These are phyloP conservation scores for Cutaneotrichosporon sp. DNA, from an alignment of 1,284 basidiomycete genomes.

Conservation along the genomic window DNA sequence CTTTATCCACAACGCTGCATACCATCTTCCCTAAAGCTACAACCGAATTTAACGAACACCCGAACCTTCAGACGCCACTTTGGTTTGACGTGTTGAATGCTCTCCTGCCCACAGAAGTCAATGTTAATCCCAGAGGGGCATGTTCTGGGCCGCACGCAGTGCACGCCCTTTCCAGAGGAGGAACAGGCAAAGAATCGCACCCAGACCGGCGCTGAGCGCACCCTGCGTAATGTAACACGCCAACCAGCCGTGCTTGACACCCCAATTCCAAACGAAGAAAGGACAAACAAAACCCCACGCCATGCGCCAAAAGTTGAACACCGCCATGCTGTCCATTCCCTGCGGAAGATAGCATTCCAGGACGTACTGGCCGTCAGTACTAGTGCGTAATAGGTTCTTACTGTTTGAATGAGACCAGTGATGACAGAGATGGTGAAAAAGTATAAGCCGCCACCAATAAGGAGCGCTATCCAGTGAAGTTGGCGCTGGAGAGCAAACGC, in stretches of 20 bases:
- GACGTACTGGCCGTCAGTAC: slow-evolving; percentile 26
- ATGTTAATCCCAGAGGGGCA: slow-evolving; percentile 17
- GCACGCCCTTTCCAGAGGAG: slow-evolving; percentile 33
- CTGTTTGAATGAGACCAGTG: slow-evolving; percentile 27
- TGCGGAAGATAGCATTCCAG: slow-evolving; percentile 39
- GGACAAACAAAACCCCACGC: slow-evolving; percentile 40
- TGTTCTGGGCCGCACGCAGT: slow-evolving; percentile 24
- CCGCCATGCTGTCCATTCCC: slow-evolving; percentile 41
- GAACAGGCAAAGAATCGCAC: slow-evolving; percentile 19
- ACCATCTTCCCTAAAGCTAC: too few species aligned
- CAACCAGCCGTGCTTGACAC: slow-evolving; percentile 25
- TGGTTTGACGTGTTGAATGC: too few species aligned
- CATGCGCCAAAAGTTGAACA: slow-evolving; percentile 47
- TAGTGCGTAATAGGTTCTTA: not conserved
- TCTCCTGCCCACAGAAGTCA: not conserved
- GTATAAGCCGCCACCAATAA: slow-evolving; percentile 39
- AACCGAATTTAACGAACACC: too few species aligned
- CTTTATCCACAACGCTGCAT: too few species aligned
- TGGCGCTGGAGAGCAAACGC: slow-evolving; percentile 33
- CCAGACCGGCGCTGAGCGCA: slow-evolving; percentile 26
- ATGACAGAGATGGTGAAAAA: slow-evolving; percentile 35
- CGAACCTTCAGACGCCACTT: too few species aligned
- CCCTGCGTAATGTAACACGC: slow-evolving; percentile 35
- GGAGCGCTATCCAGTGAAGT: slow-evolving; percentile 40
- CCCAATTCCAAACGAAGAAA: slow-evolving; percentile 43